These are phyloP conservation scores for Mimosa bimucronata DNA, from an alignment of 306 rosid genomes.

Conservation along the genomic window DNA sequence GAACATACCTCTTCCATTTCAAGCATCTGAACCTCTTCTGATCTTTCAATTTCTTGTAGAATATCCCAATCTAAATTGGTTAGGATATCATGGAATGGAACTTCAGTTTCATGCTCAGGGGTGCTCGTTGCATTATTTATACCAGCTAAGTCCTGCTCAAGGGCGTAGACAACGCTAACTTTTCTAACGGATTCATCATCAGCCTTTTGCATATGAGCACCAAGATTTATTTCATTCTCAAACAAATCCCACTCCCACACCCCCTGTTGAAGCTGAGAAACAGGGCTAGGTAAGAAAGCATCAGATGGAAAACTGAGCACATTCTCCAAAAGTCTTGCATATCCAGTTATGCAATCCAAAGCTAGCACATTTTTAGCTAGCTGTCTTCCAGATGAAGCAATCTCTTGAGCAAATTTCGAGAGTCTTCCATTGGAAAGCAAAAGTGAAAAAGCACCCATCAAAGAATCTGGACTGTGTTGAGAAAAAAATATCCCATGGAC, in stretches of 20 bases:
- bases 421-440: constrained; percentile 82
- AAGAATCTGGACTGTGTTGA: constrained; percentile 78
- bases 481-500: constrained; percentile 72
- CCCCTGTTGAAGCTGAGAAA: constrained; percentile 72
- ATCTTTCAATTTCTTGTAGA: constrained; percentile 69
- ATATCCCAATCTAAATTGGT: constrained; percentile 75
- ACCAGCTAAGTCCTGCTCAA: constrained; percentile 63
- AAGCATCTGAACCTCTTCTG: constrained; percentile 78
- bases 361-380: constrained; percentile 80
- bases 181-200: constrained; percentile 41
- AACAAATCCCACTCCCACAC: constrained; percentile 87
- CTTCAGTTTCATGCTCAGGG: constrained; percentile 55
- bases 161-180: constrained; percentile 58
- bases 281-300: constrained; percentile 67
- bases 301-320: constrained; percentile 84
- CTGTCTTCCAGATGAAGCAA: constrained; percentile 86
- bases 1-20: constrained; percentile 88
- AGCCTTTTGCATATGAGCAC: constrained; percentile 35
- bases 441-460: constrained; percentile 77
- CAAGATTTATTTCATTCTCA: constrained; percentile 48
- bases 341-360: constrained; percentile 77
- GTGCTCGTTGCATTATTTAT: constrained; percentile 46
- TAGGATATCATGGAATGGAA: constrained; percentile 52
- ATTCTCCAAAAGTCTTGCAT: constrained; percentile 90
- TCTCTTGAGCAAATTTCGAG: constrained; percentile 73